Conservation (phyloP, 2,329 filamentous ascomycete genomes). For the Xylariaceae sp. region DNA sequence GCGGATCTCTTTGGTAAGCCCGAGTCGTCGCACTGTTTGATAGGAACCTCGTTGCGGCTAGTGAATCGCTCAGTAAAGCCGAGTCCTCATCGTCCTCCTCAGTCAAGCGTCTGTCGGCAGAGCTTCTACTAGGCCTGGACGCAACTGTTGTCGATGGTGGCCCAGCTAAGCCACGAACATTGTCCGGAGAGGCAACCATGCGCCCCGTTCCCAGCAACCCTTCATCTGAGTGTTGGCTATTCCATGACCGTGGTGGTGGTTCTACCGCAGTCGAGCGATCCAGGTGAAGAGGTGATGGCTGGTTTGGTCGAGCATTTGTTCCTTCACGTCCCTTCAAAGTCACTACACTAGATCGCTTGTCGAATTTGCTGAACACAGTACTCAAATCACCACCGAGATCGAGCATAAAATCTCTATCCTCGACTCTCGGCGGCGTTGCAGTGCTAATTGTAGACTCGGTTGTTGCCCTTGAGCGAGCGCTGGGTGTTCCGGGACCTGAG, state of each 20-base stretch:
- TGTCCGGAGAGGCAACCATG: conserved; percentile 30
- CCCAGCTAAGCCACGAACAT: conserved; percentile 34
- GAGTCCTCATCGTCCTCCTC: conserved; percentile 50
- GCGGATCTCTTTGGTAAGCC: conserved; percentile 39
- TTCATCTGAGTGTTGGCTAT: conserved; percentile 49
- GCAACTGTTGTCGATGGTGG: conserved; percentile 17
- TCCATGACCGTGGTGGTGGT: conserved; percentile 46
- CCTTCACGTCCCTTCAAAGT: conserved; percentile 45
- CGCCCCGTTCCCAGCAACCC: conserved; percentile 40
- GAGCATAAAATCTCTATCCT: conserved; percentile 42
- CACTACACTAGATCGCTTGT: conserved; percentile 51
- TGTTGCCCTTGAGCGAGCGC: conserved; percentile 43
- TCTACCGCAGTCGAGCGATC: conserved; percentile 44
- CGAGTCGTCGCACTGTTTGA: conserved; percentile 27
- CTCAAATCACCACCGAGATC: conserved; percentile 57
- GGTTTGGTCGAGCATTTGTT: conserved; percentile 41
- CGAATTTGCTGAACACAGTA: conserved; percentile 52
- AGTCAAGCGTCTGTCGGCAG: conserved; percentile 26
- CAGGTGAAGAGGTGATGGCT: conserved; percentile 46
- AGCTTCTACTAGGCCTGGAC: conserved; percentile 23
- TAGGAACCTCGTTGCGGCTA: conserved; percentile 47
- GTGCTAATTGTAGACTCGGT: conserved; percentile 53
- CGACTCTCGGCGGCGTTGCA: conserved; percentile 47
- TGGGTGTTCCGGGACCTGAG: conserved; percentile 23
- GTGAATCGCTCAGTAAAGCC: conserved; percentile 48